phyloP scores from a whole-genome alignment of 148 eudicot species.

The Diospyros kaki region DNA sequence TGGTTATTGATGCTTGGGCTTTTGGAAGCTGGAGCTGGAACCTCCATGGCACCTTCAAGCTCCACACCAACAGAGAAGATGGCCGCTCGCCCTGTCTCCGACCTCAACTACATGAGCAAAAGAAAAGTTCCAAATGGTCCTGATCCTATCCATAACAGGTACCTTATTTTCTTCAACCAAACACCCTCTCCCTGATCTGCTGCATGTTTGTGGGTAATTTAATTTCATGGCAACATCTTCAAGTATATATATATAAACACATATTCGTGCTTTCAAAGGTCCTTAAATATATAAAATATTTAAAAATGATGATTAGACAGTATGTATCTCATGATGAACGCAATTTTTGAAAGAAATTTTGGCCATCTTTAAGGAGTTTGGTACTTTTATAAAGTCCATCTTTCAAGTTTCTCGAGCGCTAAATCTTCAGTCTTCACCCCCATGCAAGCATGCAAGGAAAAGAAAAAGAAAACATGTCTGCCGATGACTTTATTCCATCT shows the following conservation, averaged over 20 bases:
- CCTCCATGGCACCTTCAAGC: background rate
- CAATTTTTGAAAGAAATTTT: background rate
- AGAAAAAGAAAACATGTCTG: slow-evolving; percentile 12
- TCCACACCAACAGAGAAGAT: background rate
- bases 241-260: no score
- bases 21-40: slow-evolving; percentile 21
- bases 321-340: no score
- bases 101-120: slow-evolving; percentile 50
- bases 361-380: background rate
- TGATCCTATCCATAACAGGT: slow-evolving; percentile 90
- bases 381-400: background rate
- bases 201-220: no score
- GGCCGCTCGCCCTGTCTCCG: slow-evolving; percentile 17
- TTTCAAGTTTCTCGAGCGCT: background rate
- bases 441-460: background rate
- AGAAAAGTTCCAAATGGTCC: slow-evolving; percentile 77
- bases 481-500: slow-evolving; percentile 27
- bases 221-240: no score
- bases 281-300: no score
- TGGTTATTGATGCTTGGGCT: slow-evolving; percentile 29
- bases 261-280: no score
- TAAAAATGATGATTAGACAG: no score
- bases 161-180: background rate
- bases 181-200: background rate
- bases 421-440: background rate